A percentile compares a stretch with the other conserved stretches of the same genome.
Conservation (phyloP, 2,329 filamentous ascomycete species). For the Chaetomiaceae sp. region DNA sequence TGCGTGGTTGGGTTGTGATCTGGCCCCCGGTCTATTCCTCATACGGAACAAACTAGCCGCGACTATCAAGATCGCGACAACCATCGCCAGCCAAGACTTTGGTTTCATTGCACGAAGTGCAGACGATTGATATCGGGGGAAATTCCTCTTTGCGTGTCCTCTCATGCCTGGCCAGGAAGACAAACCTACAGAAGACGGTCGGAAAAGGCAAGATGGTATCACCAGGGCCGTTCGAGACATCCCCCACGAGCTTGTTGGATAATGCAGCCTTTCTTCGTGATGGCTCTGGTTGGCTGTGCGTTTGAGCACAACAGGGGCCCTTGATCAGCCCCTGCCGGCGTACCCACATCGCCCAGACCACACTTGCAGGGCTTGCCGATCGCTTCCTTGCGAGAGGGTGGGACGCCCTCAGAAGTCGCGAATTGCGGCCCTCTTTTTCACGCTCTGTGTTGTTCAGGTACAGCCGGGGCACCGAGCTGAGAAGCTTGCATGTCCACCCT, state of each 20-base stretch:
- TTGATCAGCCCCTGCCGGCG: neutral
- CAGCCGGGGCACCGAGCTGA: constrained; percentile 1
- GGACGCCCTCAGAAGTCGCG: neutral
- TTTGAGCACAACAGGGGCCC: neutral
- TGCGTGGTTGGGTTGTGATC: neutral
- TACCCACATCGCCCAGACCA: neutral
- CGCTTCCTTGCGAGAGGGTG: neutral
- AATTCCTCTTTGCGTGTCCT: neutral
- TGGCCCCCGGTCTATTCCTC: constrained; percentile 4
- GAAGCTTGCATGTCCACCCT: neutral
- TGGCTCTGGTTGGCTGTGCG: neutral
- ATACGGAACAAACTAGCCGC: constrained; percentile 9
- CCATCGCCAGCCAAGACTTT: neutral
- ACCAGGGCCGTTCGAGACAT: neutral
- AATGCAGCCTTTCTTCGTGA: too few species aligned
- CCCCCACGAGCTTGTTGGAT: neutral
- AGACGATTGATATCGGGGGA: neutral
- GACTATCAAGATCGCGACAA: constrained; percentile 4
- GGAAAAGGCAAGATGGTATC: neutral
- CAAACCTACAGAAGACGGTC: neutral
- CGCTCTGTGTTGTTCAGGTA: constrained; percentile 5
- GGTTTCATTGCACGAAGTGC: too few species aligned
- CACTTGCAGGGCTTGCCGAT: constrained; percentile 9
- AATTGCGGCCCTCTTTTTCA: neutral
- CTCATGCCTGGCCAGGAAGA: neutral